Evolutionary conservation across 495 filamentous ascomycete species (phyloP), one percentile per base, ranked within the genome.

Genomic region (Penicillium ucsense): DNA sequence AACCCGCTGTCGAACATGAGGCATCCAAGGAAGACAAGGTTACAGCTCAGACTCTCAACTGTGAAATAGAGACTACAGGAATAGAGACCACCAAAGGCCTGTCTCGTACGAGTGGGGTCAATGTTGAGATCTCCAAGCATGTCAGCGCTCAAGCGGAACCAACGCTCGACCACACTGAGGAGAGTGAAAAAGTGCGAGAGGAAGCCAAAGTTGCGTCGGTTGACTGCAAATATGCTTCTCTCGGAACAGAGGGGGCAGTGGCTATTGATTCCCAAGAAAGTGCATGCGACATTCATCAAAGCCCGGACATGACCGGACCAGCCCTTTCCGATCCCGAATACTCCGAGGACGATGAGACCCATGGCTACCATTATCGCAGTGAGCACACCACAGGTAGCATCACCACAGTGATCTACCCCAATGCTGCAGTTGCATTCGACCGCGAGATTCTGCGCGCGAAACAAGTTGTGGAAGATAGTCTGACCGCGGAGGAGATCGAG

Each of bases 311-410:
- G 11, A 11, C 41, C 38, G 10, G 43, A 8, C n/a, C 57, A 5
- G 51, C 62, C 5, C 57, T 63, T 36, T 71, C 75, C 2, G 85
- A 87, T 47, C 66, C 76, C 3, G 85, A 88, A 54, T 82, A 88
- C 54, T 87, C 81, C 58, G 86, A 81, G 79, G 84, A 86, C 27
- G 83, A 84, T 10, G 84, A 89, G 5, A 82, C 84, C 4, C 80
- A 85, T 41, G 88, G 86, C 6, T 79, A 80, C 53, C 75, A 72
- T 29, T 85, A 84, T 10, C 79, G 81, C n/a, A 77, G 82, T 7
- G 88, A 91, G 49, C 88, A 89, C 59, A 91, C 88, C 20, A 90
- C 85, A 4, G 81, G 80, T 11, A 83, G 78, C 27, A 77, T 84
- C 0, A 83, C 81, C 20, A 82, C 81, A 4, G 63, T 89, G 29